Conservation (phyloP, 2,329 filamentous ascomycete species). For the Dothideomycetes sp. region DNA sequence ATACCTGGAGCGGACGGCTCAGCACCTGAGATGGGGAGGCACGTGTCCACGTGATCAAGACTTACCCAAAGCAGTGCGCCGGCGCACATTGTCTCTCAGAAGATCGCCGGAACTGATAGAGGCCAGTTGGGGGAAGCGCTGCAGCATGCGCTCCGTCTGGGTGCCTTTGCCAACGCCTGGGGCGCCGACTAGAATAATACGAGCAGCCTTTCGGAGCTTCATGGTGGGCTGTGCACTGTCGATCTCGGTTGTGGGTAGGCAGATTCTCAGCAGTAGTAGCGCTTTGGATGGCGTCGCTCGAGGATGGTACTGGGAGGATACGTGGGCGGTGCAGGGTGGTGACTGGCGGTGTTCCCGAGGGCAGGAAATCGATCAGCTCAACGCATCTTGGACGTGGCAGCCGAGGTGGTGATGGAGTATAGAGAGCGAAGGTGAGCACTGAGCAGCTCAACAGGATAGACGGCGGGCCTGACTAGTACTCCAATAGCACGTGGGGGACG, state of each 20-base stretch:
- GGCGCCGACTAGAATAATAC: slow-evolving; percentile 88
- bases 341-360: neutral
- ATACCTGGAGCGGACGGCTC: slow-evolving; percentile 53
- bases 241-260: too few relatives aligned
- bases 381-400: neutral
- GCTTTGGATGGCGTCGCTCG: too few relatives aligned
- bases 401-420: neutral
- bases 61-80: slow-evolving; percentile 72
- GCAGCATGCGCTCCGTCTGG: slow-evolving; percentile 78
- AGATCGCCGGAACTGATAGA: slow-evolving; percentile 92
- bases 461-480: too few relatives aligned
- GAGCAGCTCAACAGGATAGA: too few relatives aligned
- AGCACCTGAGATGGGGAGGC: neutral
- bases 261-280: too few relatives aligned
- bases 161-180: slow-evolving; percentile 97
- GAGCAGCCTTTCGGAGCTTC: slow-evolving; percentile 59
- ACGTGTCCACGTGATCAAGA: slow-evolving; percentile 3
- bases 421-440: neutral
- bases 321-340: too few relatives aligned
- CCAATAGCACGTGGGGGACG: too few relatives aligned
- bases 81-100: slow-evolving; percentile 83
- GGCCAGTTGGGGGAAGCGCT: slow-evolving; percentile 77
- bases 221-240: slow-evolving; percentile 14
- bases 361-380: too few relatives aligned
- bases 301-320: too few relatives aligned